Base-by-base conservation (phyloP, 73 alveolate genomes). In the Blepharisma japonicum region DNA sequence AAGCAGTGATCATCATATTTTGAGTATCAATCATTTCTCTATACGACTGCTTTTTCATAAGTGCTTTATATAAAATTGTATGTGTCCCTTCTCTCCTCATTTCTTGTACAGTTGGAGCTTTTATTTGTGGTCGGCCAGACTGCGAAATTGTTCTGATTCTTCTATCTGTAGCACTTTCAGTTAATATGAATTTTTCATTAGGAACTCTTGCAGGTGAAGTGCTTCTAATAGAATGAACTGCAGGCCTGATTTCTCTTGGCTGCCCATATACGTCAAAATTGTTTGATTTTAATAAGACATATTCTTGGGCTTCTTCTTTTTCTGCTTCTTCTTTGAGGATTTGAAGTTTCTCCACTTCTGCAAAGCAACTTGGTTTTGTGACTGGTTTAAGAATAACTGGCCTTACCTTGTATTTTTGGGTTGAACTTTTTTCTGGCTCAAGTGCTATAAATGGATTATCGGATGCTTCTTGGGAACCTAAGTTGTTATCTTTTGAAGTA, bases 21-120 rank as follows among this genome's bases (percentile, higher is more conserved):
- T 94, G 91, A 80, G 95, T 87, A 67, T 89, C 89, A 83, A 94
- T 92, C 89, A 92, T 87, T 85, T 94, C 97, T 48, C 89, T 88
- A 71, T 91, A 95, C 1, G 97, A 89, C 85, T 95, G 91, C 61
- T 94, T 83, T 85, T 94, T 91, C 71, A 90, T 90, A 71, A 94
- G 86, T 11, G 98, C 98, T 61, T 83, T 83, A 6, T 91, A 81
- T 39, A 94, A 86, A 89, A 94, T 86, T 70, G 88, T 90, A 79
- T 94, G 99, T 80, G 93, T 92, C 32, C 99, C 99, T 71, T 93
- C 92, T 84, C 91, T 91, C 79, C 99, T 87, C 68, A 92, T 93
- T 70, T 91, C 94, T 76, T 92, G 93, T 67, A 94, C 96, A 23
- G 95, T 83, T 50, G 99, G 99, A 38, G 99, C 99, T 77, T 92